These are phyloP conservation scores for Starmerella tilneyi DNA, from an alignment of 805 yeast genomes.

Conservation along the genomic window DNA sequence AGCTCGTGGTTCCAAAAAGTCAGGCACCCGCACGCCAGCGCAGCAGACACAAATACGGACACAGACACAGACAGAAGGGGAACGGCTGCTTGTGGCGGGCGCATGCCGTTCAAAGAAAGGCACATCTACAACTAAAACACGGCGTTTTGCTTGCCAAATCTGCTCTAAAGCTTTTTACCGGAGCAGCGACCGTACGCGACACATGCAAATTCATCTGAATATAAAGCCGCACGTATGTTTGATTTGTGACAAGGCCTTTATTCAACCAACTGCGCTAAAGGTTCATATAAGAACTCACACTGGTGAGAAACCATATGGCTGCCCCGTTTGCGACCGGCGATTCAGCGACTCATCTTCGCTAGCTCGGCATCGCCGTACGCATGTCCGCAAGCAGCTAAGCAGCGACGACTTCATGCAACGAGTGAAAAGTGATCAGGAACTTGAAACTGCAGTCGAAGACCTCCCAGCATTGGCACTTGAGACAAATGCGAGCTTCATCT, in stretches of 20 bases:
- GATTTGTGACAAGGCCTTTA: constrained; percentile 67
- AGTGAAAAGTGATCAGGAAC: too few species aligned
- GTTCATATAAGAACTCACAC: constrained; percentile 75
- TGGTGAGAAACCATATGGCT: constrained; percentile 62
- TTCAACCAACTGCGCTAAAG: constrained; percentile 70
- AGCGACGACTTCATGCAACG: neutral
- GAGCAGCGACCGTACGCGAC: constrained; percentile 72
- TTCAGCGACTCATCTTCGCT: constrained; percentile 37
- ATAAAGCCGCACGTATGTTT: constrained; percentile 35
- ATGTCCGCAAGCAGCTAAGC: constrained; percentile 51
- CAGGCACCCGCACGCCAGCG: neutral
- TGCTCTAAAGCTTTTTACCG: constrained; percentile 67
- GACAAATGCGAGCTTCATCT: too few species aligned
- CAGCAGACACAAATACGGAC: too few species aligned
- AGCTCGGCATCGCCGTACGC: constrained; percentile 75
- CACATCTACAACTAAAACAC: constrained; percentile 9
- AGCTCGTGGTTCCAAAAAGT: too few species aligned
- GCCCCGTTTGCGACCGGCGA: constrained; percentile 35
- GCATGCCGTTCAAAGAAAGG: neutral
- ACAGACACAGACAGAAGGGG: too few species aligned
- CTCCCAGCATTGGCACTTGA: too few species aligned
- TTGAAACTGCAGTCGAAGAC: too few species aligned
- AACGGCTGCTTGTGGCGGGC: neutral
- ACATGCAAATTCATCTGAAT: constrained; percentile 52
- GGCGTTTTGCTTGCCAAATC: constrained; percentile 29